Conservation (phyloP, 2,329 filamentous ascomycete species). For the Sclerotinia trifoliorum region DNA sequence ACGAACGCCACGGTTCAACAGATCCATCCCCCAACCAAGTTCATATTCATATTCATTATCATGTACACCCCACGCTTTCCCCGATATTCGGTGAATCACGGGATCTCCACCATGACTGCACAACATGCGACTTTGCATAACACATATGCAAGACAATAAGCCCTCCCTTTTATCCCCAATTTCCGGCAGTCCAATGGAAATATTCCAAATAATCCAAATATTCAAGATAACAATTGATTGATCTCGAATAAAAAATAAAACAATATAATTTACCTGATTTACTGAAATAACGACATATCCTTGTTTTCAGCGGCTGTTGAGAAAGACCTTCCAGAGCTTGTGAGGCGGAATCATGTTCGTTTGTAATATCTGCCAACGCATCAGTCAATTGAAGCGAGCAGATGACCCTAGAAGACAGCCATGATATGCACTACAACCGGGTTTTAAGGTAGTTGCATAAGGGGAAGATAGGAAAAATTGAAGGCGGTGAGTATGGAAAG, state of each 20-base stretch:
- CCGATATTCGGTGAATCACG: slow-evolving; percentile 34
- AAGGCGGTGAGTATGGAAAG: slow-evolving; percentile 25
- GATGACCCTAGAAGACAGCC: slow-evolving; percentile 29
- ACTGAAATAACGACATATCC: slow-evolving; percentile 39
- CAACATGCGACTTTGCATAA: slow-evolving; percentile 31
- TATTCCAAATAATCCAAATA: slow-evolving; percentile 28
- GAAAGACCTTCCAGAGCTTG: slow-evolving; percentile 23
- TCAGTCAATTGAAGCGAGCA: slow-evolving; percentile 31
- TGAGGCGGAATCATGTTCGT: slow-evolving; percentile 34
- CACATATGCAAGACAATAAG: slow-evolving; percentile 29
- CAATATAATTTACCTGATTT: slow-evolving; percentile 31
- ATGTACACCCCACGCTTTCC: slow-evolving; percentile 19
- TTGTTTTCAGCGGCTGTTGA: slow-evolving; percentile 29
- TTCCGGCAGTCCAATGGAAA: slow-evolving; percentile 36
- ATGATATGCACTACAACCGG: slow-evolving; percentile 32
- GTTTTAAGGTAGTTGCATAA: slow-evolving; percentile 26
- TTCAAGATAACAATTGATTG: background rate
- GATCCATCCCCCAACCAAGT: slow-evolving; percentile 13
- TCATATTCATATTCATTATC: background rate
- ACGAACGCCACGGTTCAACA: slow-evolving; percentile 25
- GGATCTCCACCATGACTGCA: slow-evolving; percentile 35
- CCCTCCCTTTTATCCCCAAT: slow-evolving; percentile 10
- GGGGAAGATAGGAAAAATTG: slow-evolving; percentile 13
- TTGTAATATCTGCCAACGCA: slow-evolving; percentile 37
- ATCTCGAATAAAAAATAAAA: slow-evolving; percentile 9